phyloP scores from a whole-genome alignment of 176 grass and related monocot species.

The Alloteropsis semialata region DNA sequence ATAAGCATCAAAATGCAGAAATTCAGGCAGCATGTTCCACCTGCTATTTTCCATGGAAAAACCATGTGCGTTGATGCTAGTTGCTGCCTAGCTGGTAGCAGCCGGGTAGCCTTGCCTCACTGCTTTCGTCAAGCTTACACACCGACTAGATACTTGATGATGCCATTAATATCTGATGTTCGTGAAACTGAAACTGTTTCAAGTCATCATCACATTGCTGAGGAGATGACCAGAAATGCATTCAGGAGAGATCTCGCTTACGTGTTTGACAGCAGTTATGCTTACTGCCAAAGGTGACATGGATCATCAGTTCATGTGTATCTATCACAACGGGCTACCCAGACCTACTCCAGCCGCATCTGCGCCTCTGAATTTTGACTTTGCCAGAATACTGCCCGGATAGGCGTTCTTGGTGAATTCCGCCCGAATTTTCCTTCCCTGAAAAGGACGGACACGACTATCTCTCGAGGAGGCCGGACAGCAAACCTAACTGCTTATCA shows the following conservation, averaged over 20 bases:
- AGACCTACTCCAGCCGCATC: background rate
- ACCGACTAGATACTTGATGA: background rate
- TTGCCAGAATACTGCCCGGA: background rate
- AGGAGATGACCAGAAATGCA: background rate
- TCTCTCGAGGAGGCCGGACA: background rate
- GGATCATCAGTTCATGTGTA: conserved; percentile 30
- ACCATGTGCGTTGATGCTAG: background rate
- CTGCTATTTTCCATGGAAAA: background rate
- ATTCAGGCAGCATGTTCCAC: background rate
- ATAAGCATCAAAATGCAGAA: background rate
- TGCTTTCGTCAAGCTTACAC: conserved; percentile 14
- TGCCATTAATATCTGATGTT: background rate
- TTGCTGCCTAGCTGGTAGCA: background rate
- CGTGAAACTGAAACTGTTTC: background rate
- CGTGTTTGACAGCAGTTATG: conserved; percentile 20
- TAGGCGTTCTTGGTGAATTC: conserved; percentile 5
- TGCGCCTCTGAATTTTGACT: conserved; percentile 24
- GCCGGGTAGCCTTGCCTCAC: background rate
- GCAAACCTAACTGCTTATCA: conserved; percentile 11
- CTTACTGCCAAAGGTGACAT: conserved; percentile 8
- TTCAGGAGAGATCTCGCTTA: background rate
- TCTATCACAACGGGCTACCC: background rate
- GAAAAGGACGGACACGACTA: conserved; percentile 42
- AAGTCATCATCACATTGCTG: background rate
- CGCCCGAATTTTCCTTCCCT: background rate